Base-by-base conservation (phyloP, 345 rosid species). In the Aegle marmelos region DNA sequence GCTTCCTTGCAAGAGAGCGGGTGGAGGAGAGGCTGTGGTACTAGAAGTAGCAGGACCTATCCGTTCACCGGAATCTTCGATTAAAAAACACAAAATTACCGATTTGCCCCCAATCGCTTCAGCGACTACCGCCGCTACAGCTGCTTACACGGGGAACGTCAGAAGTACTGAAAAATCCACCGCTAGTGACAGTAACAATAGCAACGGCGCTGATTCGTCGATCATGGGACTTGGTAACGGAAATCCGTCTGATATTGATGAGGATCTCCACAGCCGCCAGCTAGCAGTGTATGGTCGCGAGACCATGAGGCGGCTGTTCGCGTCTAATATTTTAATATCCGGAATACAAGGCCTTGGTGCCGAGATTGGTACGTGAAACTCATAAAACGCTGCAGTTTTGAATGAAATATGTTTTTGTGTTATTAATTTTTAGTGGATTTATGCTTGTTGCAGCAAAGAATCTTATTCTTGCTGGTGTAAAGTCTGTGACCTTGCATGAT, bases 401-500 rank as follows among this genome's bases (percentile, higher is more conserved):
- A 59, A 27, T 24, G 59, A 22, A 11, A 54, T 63, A 6, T 48
- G 64, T 45, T 70, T 45, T 28, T 61, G 48, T 28, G 6, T 27
- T 63, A 41, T 34, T 56, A 54, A 33, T 54, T 58, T 45, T 36
- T 6, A 4, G 56, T 0, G 64, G 48, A 34, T 58, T 73, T 48
- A 17, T 67, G 36, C 41, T 77, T 77, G 31, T 76, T 75, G 90
- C 86, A 94, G 98, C 98, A 28, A 94, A 94, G 89, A 94, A 94
- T 76, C 89, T 94, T 68, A 85, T 92, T 59, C 96, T 94, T 34
- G 98, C 98, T 76, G 98, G 98, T 71, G 98, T 92, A 68, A 94
- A 94, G 90, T 94, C 98, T 1, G 91, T 94, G 76, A 89, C 97
- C 5, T 86, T 94, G 84, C 98, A 94, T 60, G 98, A 94, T 83